These are phyloP conservation scores for Phialophora macrospora DNA, from an alignment of 2,329 filamentous ascomycete genomes.

Conservation along the genomic window DNA sequence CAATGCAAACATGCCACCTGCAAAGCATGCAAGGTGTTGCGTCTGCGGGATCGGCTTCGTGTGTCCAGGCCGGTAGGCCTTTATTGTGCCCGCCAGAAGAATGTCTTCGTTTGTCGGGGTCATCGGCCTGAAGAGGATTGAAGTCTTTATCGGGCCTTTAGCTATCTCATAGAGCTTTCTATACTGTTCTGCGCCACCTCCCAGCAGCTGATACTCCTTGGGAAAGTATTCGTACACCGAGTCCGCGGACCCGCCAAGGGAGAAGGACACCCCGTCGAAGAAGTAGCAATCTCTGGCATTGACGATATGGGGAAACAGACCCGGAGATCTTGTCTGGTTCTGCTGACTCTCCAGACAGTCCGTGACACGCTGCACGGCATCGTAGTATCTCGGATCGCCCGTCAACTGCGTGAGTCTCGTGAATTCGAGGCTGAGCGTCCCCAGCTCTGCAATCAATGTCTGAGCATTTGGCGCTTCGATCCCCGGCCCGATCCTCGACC, in stretches of 20 bases:
- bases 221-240: constrained; percentile 64
- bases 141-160: constrained; percentile 69
- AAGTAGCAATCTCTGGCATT: constrained; percentile 51
- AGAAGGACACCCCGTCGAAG: constrained; percentile 47
- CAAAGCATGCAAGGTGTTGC: constrained; percentile 72
- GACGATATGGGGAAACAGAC: constrained; percentile 65
- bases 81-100: constrained; percentile 54
- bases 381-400: constrained; percentile 64
- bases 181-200: constrained; percentile 26
- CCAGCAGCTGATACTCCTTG: constrained; percentile 48
- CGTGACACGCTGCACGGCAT: constrained; percentile 63
- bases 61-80: constrained; percentile 56
- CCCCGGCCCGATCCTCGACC: constrained; percentile 48
- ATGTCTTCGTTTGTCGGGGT: constrained; percentile 54
- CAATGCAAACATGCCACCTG: constrained; percentile 73
- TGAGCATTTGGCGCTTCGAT: constrained; percentile 40
- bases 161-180: constrained; percentile 63
- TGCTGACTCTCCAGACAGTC: constrained; percentile 62
- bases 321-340: constrained; percentile 61
- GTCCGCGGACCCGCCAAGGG: constrained; percentile 61
- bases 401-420: constrained; percentile 69
- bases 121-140: constrained; percentile 79
- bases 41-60: constrained; percentile 42
- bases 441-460: constrained; percentile 56
- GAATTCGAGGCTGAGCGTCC: constrained; percentile 66